A percentile compares a stretch with the other conserved stretches of the same genome.
Evolutionary conservation across 73 alveolate genomes (phyloP).

Genomic region (Paramecium sexaurelia): DNA sequence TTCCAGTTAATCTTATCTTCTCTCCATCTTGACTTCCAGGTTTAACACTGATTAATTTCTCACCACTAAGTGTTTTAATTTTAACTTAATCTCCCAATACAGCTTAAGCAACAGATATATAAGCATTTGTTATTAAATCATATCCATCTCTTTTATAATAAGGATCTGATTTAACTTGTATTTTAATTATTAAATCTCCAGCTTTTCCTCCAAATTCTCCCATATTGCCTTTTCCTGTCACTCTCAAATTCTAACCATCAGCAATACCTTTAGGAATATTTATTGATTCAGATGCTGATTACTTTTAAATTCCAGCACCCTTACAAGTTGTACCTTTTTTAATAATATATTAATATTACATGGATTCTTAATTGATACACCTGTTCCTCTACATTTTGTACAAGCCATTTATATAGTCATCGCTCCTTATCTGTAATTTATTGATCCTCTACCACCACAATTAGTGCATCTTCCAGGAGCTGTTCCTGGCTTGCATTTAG

Average conservation of each 20-base stretch:
- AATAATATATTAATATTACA: conserved; percentile 57
- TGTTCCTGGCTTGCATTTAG: conserved; percentile 88
- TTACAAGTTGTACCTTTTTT: conserved; percentile 72
- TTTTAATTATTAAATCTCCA: conserved; percentile 84
- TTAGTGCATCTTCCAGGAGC: conserved; percentile 81
- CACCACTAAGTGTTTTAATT: conserved; percentile 83
- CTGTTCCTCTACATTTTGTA: conserved; percentile 83
- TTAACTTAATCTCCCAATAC: conserved; percentile 79
- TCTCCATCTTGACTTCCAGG: conserved; percentile 87
- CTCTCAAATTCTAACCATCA: conserved; percentile 79
- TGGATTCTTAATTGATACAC: conserved; percentile 78
- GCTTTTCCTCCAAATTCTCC: conserved; percentile 78
- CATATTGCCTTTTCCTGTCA: conserved; percentile 82
- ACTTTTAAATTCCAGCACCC: conserved; percentile 74
- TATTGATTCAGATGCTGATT: conserved; percentile 72
- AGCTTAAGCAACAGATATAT: conserved; percentile 78
- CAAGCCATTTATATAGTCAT: conserved; percentile 82
- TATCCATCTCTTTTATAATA: conserved; percentile 83
- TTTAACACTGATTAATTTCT: conserved; percentile 72
- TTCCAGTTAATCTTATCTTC: conserved; percentile 72
- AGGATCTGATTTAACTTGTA: conserved; percentile 77
- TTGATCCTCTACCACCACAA: conserved; percentile 88
- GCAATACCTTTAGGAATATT: conserved; percentile 90
- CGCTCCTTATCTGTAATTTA: conserved; percentile 80
- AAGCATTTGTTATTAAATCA: conserved; percentile 77